phyloP scores from a whole-genome alignment of 2,329 filamentous ascomycete species.

The Cercospora berteroae region DNA sequence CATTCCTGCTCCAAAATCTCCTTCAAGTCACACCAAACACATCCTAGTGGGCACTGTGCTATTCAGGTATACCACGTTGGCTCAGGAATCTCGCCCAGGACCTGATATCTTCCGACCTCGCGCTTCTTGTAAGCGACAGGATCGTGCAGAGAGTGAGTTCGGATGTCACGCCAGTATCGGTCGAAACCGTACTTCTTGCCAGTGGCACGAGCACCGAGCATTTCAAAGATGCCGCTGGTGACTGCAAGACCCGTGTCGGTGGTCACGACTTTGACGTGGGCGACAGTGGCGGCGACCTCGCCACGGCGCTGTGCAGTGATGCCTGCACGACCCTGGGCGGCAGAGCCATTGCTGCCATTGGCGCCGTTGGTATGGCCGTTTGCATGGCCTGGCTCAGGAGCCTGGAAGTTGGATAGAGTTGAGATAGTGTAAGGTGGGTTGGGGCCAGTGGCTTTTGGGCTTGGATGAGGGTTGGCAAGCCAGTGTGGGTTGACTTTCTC shows the following conservation, averaged over 20 bases:
- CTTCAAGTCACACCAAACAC: slow-evolving; percentile 9
- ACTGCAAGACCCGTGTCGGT: slow-evolving; percentile 61
- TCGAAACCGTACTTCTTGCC: slow-evolving; percentile 60
- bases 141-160: slow-evolving; percentile 65
- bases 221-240: slow-evolving; percentile 62
- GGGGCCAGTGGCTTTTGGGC: slow-evolving; percentile 15
- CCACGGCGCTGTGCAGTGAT: slow-evolving; percentile 57
- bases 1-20: slow-evolving; percentile 4
- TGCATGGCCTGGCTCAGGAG: slow-evolving; percentile 2
- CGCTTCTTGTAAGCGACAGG: slow-evolving; percentile 66
- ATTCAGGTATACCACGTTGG: slow-evolving; percentile 21
- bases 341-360: slow-evolving; percentile 25
- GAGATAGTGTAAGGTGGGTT: slow-evolving; percentile 27
- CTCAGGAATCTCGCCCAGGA: slow-evolving; percentile 45
- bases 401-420: slow-evolving; percentile 23
- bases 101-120: slow-evolving; percentile 58
- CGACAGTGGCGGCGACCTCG: slow-evolving; percentile 62
- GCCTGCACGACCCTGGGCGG: slow-evolving; percentile 34
- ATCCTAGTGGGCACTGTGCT: slow-evolving; percentile 8
- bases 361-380: slow-evolving; percentile 26
- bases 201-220: slow-evolving; percentile 60
- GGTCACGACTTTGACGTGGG: slow-evolving; percentile 61
- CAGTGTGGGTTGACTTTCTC: slow-evolving; percentile 26
- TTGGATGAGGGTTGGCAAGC: slow-evolving; percentile 16
- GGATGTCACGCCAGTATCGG: slow-evolving; percentile 65